Conservation (phyloP, 148 eudicot genomes). For the Mesembryanthemum crystallinum region DNA sequence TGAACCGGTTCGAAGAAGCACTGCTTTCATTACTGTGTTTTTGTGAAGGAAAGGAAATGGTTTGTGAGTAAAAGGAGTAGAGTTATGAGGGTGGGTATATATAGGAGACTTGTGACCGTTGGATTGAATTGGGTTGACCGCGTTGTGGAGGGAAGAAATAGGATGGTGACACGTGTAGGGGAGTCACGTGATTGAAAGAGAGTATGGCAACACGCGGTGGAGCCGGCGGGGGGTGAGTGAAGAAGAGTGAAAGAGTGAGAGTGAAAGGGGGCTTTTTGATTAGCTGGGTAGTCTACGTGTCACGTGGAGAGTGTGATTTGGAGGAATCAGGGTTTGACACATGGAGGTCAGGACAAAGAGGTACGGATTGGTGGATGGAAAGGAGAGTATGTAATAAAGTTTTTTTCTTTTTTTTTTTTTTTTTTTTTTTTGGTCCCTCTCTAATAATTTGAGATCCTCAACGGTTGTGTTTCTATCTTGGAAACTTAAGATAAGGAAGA, state of each 20-base stretch:
- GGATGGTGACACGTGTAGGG: constrained; percentile 25
- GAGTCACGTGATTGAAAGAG: constrained; percentile 30
- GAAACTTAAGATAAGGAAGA: too few relatives aligned
- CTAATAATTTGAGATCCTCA: too few relatives aligned
- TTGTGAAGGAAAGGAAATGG: background rate
- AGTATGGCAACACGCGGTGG: constrained; percentile 33
- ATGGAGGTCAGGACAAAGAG: constrained; percentile 18
- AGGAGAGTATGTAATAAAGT: too few relatives aligned
- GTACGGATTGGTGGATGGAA: constrained; percentile 16
- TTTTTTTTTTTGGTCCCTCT: too few relatives aligned
- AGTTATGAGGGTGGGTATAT: constrained; percentile 1
- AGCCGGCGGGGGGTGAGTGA: constrained; percentile 14
- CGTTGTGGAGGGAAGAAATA: background rate
- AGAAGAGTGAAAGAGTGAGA: background rate
- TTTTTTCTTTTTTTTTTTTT: too few relatives aligned
- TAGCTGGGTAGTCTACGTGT: constrained; percentile 24
- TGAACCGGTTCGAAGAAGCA: constrained; percentile 54
- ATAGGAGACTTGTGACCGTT: background rate
- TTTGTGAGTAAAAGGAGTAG: background rate
- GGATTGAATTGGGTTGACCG: background rate
- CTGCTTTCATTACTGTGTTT: constrained; percentile 36
- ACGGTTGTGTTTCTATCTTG: too few relatives aligned
- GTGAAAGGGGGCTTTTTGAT: too few relatives aligned
- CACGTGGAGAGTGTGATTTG: constrained; percentile 29
- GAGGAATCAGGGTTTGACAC: constrained; percentile 14